These are phyloP conservation scores for Cucurbita argyrosperma DNA, from an alignment of 306 rosid species.

Conservation along the genomic window DNA sequence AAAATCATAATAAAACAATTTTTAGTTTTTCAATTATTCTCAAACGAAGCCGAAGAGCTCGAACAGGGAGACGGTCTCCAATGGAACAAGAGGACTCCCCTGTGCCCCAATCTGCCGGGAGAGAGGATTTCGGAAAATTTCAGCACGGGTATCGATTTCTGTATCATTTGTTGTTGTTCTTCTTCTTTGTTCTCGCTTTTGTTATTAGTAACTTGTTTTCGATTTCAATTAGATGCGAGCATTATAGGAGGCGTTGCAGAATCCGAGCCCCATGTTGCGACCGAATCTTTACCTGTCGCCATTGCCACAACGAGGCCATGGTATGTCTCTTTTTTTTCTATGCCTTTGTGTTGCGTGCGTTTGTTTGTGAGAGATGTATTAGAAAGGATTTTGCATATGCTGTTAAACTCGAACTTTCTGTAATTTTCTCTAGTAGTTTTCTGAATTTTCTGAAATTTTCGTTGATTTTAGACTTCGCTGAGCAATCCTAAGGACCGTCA, in stretches of 20 bases:
- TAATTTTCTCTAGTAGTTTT: not conserved
- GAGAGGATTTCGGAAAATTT: conserved; percentile 21
- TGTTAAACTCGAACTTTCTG: not conserved
- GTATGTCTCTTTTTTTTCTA: not conserved
- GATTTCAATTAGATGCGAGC: conserved; percentile 31
- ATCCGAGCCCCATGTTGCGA: conserved; percentile 68
- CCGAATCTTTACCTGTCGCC: conserved; percentile 47
- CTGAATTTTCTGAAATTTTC: not conserved
- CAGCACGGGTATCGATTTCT: conserved; percentile 22
- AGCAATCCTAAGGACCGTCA: conserved; percentile 37
- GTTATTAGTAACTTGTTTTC: not conserved
- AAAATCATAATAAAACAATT: no score
- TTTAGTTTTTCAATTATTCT: no score
- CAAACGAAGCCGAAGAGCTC: not conserved
- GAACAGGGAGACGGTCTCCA: not conserved
- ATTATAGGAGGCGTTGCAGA: conserved; percentile 49
- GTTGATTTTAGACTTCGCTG: conserved; percentile 26
- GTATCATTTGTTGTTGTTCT: no score
- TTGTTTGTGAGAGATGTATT: not conserved
- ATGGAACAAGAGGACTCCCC: conserved; percentile 12
- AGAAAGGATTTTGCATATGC: not conserved
- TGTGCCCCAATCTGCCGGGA: not conserved
- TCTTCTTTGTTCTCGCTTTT: not conserved
- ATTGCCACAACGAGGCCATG: conserved; percentile 62
- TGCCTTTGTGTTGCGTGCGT: not conserved